Evolutionary conservation across 2,329 filamentous ascomycete species (phyloP), one percentile per base, ranked within the genome.

Genomic region (Trichoderma hamatum): DNA sequence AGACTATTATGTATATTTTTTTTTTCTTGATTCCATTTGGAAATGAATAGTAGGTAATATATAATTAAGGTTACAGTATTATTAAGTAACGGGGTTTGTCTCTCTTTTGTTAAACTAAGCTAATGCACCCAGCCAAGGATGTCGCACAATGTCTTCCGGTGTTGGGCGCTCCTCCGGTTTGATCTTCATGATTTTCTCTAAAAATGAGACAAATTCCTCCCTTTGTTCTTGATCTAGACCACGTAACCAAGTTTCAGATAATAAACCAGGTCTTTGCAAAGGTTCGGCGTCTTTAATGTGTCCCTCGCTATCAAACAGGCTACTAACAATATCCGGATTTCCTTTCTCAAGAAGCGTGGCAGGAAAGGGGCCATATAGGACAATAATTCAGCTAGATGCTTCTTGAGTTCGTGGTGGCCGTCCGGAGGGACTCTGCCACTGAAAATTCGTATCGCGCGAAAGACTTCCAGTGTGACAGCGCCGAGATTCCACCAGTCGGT

Each of bases 101-200:
- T 6, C 36, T 39, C 14, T 39, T 4, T 39, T 5, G 16, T 16
- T 2, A 19, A 7, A 7, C 36, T 43, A 43, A 43, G 39, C 39
- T 19, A 67, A 2, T 32, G 36, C 52, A 10, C 13, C 36, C 26
- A 67, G 26, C 14, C 39, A 67, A 51, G 52, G 63, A 24, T 59
- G 36, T 6, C 63, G 36, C 36, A 67, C 58, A 24, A 67, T 34
- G 28, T 67, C 63, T 28, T 34, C 14, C 14, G 36, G 39, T 19
- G 39, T 34, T 19, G 30, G 21, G 34, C 63, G 63, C 52, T 67
- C 52, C n/a, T 43, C 11, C 1, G 63, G 63, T 51, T 67, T n/a
- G 16, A 67, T 58, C 30, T 34, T 67, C 63, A 67, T 67, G 3
- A 67, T n/a, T 13, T 34, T 14, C 4, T 67, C 34, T 9, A 67